Base-by-base conservation (phyloP, 805 yeast genomes). In the Maudiozyma barnettii region DNA sequence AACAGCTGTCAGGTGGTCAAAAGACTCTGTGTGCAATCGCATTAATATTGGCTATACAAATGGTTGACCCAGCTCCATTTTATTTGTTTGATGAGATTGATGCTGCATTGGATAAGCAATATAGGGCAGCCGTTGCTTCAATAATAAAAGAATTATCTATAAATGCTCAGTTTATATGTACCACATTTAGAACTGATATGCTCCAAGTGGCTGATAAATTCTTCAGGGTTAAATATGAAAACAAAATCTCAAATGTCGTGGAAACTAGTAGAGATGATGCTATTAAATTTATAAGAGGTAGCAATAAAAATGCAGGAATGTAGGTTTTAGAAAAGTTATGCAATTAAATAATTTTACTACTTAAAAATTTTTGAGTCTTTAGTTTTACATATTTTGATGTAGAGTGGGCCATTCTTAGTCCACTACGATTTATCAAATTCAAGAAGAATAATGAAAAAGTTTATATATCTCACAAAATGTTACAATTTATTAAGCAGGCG, bases 21-120 rank as follows among this genome's bases (percentile, higher is more conserved):
- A 91, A 91, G 63, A 85, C 97, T 0, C 70, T 93, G n/a, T 90
- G 98, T 71, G 98, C 99, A 0, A 80, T 93, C 55, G 90, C 98
- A 0, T 74, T 93, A 44, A 90, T 93, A 54, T 73, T 93, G 49
- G 97, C 99, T 4, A 87, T 91, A 50, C 99, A 93, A 68, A 80
- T 77, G 59, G 87, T 95, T 53, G 98, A 93, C 56, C 98, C 98
- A 10, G 97, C 97, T 8, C 97, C 98, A 43, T 93, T 93, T 64
- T 93, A 93, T 61, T 67, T 93, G 42, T 91, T 93, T 65, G 99
- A 93, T 66, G 99, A 93, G 69, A 84, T 93, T 49, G 99, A 93
- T 68, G 97, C 98, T 4, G 93, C 91, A 56, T 72, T 93, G 52
- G 99, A 93, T 66, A 79, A 95, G 2, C 96, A 86, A 59, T 91